Percentiles rank a stretch among this genome's conserved stretches.
Evolutionary conservation across 2,329 filamentous ascomycete species (phyloP).

Genomic region (Cercospora sp.): DNA sequence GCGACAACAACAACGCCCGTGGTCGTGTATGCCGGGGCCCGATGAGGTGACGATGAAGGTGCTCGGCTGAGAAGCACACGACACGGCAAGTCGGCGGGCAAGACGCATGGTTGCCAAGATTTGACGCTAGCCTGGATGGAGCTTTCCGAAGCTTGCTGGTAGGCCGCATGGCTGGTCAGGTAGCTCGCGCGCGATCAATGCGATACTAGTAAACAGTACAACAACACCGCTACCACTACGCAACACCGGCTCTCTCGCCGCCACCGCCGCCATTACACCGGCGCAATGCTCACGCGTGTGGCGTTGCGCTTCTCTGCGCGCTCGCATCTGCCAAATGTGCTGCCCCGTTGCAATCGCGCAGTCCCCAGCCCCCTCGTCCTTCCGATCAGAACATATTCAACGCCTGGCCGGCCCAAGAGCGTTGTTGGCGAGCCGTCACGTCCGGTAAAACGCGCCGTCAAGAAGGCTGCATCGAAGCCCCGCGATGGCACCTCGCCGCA

Average conservation of each 20-base stretch:
- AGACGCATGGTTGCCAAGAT: not conserved
- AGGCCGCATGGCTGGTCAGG: not conserved
- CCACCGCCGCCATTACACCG: not conserved
- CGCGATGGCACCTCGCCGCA: constrained; percentile 25
- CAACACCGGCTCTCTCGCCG: not conserved
- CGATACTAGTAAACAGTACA: constrained; percentile 3
- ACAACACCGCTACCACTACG: not conserved
- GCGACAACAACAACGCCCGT: not conserved
- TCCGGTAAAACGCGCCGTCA: constrained; percentile 37
- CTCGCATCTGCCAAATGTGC: constrained; percentile 21
- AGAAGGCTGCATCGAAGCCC: constrained; percentile 29
- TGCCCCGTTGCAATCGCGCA: not conserved
- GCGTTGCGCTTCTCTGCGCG: constrained; percentile 31
- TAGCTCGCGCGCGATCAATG: constrained; percentile 11
- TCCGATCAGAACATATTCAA: constrained; percentile 31
- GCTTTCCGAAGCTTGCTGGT: not conserved
- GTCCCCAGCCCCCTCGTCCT: constrained; percentile 20
- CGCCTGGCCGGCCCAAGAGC: constrained; percentile 36
- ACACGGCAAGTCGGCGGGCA: not conserved
- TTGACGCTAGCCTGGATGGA: not conserved
- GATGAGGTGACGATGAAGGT: not conserved
- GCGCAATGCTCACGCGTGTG: constrained; percentile 29
- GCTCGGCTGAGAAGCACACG: not conserved
- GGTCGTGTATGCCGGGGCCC: not conserved
- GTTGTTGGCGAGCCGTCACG: constrained; percentile 38